phyloP scores from a whole-genome alignment of 2,329 filamentous ascomycete species.

The Aspergillus sp. region DNA sequence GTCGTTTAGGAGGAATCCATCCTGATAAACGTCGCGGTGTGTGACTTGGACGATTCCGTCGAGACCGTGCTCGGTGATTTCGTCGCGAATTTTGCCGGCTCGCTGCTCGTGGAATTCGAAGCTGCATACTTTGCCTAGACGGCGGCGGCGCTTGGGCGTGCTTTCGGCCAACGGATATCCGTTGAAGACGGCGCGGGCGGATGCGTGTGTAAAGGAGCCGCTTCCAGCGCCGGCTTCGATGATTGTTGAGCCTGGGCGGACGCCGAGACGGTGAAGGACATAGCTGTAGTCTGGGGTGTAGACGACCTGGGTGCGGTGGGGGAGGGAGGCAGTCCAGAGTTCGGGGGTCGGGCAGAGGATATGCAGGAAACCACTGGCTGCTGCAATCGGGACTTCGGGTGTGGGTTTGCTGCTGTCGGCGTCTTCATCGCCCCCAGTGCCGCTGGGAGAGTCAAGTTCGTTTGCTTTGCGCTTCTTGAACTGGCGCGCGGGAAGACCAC shows the following conservation, averaged over 20 bases:
- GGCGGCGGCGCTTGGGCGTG: slow-evolving; percentile 16
- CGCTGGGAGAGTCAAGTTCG: slow-evolving; percentile 38
- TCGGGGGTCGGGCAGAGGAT: slow-evolving; percentile 51
- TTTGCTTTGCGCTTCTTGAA: slow-evolving; percentile 52
- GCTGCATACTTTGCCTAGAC: slow-evolving; percentile 48
- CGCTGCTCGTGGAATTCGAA: slow-evolving; percentile 52
- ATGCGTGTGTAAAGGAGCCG: slow-evolving; percentile 53
- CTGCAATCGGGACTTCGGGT: slow-evolving; percentile 31
- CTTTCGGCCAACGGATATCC: slow-evolving; percentile 37
- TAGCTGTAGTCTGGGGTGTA: slow-evolving; percentile 56
- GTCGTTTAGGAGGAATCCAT: slow-evolving; percentile 44
- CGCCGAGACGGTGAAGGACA: slow-evolving; percentile 50
- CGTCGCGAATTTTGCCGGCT: slow-evolving; percentile 40
- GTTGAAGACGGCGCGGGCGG: slow-evolving; percentile 50
- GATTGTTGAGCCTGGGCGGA: slow-evolving; percentile 45
- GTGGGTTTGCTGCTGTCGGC: slow-evolving; percentile 16
- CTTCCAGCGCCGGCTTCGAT: slow-evolving; percentile 55
- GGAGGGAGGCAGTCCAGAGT: slow-evolving; percentile 51
- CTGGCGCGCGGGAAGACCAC: slow-evolving; percentile 66
- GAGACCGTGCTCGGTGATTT: slow-evolving; percentile 46
- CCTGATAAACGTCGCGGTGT: slow-evolving; percentile 51
- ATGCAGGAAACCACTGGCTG: slow-evolving; percentile 50
- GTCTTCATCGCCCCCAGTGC: slow-evolving; percentile 20
- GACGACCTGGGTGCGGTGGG: slow-evolving; percentile 54
- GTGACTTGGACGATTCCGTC: slow-evolving; percentile 45